Evolutionary conservation across 306 rosid species (phyloP), one percentile per base, ranked within the genome.

Genomic region (Pyrus betulifolia): DNA sequence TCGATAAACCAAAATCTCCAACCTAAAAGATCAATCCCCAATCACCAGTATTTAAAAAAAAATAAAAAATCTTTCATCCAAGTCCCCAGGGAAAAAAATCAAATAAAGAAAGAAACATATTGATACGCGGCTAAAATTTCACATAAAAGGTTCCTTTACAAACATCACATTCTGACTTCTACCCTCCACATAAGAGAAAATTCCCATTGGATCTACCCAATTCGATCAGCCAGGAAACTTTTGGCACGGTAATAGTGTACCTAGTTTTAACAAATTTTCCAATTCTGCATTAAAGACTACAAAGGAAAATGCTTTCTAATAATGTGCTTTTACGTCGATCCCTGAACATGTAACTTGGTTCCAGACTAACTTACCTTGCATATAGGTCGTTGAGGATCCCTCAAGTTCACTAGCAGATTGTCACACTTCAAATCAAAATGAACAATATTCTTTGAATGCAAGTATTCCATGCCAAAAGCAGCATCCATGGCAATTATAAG

Each of bases 381-480:
- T 75, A 81, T 81, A 17, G 84, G 84, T 70, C 84, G 40, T 54
- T 81, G 80, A 62, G 80, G 74, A 81, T 81, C 84, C 73, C 84
- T 81, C 73, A 81, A 54, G 68, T 81, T 81, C 63, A 81, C 84
- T 18, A 81, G 75, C 72, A 81, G 49, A 70, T 81, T 81, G 59
- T 75, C 84, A 70, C 84, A 81, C 62, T 81, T 81, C 69, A 81
- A 81, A 63, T 81, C 80, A 81, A 81, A 81, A 81, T 81, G 83
- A 59, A 80, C 79, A 80, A 80, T 80, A 69, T 74, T 74, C 62
- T 80, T 74, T 69, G 79, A 80, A 75, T 75, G 84, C 69, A 75
- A 70, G 68, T 81, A 75, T 54, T 81, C 80, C 84, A 81, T 75
- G 31, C 84, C 84, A 63, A 81, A 81, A 62, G 84, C 80, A 21